Conservation (phyloP, 139 green algal genomes). For the Monoraphidium neglectum region DNA sequence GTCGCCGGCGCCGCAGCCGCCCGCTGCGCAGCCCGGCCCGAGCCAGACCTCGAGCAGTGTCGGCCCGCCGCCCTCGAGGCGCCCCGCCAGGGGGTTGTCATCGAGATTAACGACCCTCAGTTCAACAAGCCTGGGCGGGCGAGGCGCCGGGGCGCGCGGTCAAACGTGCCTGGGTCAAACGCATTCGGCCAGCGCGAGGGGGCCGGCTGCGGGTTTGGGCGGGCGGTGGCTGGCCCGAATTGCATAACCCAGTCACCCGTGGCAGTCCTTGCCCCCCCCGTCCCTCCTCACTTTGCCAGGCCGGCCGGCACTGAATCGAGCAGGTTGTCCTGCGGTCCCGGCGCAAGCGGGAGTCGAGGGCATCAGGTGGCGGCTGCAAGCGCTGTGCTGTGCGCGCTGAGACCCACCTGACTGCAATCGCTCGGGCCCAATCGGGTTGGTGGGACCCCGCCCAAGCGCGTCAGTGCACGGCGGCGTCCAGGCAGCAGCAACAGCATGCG, state of each 20-base stretch:
- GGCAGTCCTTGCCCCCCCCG: not conserved
- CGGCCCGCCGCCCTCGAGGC: not conserved
- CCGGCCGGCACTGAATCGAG: slow-evolving; percentile 3
- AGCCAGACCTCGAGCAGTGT: slow-evolving; percentile 1
- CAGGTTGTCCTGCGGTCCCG: slow-evolving; percentile 30
- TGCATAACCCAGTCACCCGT: not conserved
- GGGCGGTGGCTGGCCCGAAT: not conserved
- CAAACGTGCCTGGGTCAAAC: not conserved
- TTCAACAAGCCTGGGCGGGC: slow-evolving; percentile 31
- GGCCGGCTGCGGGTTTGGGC: not conserved
- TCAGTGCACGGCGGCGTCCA: no score
- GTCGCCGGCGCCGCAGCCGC: no score
- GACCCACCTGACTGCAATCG: no score
- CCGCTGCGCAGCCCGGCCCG: not conserved
- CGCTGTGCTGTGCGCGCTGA: no score
- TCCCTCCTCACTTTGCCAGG: slow-evolving; percentile 9
- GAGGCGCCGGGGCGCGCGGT: no score
- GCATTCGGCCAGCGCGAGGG: no score
- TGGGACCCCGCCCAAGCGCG: no score
- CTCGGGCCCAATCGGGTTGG: no score
- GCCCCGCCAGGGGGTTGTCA: slow-evolving; percentile 5
- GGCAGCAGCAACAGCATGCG: no score
- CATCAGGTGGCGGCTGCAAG: no score
- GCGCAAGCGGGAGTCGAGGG: no score
- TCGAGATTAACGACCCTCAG: slow-evolving; percentile 16